Percentiles rank a stretch among this genome's conserved stretches.
Conservation (phyloP, 192 early-diverging fungal genomes). For the Coemansia sp. region DNA sequence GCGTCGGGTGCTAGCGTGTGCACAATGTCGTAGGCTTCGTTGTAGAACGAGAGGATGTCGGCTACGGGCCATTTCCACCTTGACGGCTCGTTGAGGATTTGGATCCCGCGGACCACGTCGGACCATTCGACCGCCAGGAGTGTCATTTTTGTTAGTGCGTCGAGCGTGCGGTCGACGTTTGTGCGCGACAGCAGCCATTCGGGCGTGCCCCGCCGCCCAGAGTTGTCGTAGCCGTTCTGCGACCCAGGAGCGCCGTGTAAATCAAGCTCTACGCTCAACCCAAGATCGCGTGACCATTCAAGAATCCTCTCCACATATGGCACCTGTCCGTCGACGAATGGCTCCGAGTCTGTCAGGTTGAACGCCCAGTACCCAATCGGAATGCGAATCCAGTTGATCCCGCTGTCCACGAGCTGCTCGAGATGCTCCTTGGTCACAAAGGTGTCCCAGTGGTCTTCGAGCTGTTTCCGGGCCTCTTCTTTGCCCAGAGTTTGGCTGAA, state of each 20-base stretch:
- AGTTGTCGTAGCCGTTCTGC: conserved; percentile 61
- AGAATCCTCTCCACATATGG: conserved; percentile 56
- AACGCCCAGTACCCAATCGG: conserved; percentile 63
- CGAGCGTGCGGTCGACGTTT: conserved; percentile 57
- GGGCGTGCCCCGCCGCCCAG: conserved; percentile 50
- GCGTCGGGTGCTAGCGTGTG: conserved; percentile 26
- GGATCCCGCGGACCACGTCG: conserved; percentile 46
- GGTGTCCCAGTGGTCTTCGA: conserved; percentile 55
- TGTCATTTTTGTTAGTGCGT: conserved; percentile 54
- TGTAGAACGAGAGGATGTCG: conserved; percentile 45
- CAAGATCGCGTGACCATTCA: conserved; percentile 51
- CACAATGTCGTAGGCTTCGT: conserved; percentile 49
- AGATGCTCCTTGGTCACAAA: conserved; percentile 57
- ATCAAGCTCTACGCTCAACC: conserved; percentile 57
- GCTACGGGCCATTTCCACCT: conserved; percentile 42
- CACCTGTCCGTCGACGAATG: conserved; percentile 48
- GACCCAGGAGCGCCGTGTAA: conserved; percentile 60
- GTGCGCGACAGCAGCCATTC: conserved; percentile 41
- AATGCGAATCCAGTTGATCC: conserved; percentile 57
- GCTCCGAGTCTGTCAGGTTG: conserved; percentile 53
- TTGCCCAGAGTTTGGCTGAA: conserved; percentile 46
- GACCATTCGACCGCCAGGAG: conserved; percentile 51
- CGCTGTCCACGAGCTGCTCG: conserved; percentile 37
- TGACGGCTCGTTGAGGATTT: conserved; percentile 50
- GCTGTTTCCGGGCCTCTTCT: conserved; percentile 35